phyloP scores from a whole-genome alignment of 495 filamentous ascomycete genomes.

The Aspergillus olivimuriae region DNA sequence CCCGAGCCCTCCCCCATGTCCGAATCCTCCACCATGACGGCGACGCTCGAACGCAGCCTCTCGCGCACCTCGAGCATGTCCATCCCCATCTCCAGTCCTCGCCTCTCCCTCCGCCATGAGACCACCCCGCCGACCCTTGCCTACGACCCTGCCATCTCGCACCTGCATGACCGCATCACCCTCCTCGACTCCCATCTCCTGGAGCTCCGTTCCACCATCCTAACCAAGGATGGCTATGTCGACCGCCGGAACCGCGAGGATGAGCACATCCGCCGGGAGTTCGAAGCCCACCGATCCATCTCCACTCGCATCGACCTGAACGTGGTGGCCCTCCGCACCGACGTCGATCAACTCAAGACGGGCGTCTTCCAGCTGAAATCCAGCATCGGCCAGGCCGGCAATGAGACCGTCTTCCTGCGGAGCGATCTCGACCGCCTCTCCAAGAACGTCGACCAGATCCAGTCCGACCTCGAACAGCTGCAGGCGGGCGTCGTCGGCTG shows the following conservation, averaged over 20 bases:
- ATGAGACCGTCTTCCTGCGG: conserved; percentile 33
- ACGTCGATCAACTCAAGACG: conserved; percentile 34
- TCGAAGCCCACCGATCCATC: conserved; percentile 29
- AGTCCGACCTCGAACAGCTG: conserved; percentile 27
- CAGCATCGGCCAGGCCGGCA: conserved; percentile 26
- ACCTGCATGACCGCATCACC: conserved; percentile 34
- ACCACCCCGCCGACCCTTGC: conserved; percentile 22
- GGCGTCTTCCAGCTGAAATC: conserved; percentile 31
- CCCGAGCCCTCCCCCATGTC: too few species aligned
- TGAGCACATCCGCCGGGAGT: conserved; percentile 36
- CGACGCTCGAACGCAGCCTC: conserved; percentile 35
- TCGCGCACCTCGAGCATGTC: conserved; percentile 36
- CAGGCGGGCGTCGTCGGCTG: conserved; percentile 30
- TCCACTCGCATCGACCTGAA: conserved; percentile 36
- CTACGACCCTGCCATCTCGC: conserved; percentile 27
- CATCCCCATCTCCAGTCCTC: conserved; percentile 34
- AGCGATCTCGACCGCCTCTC: conserved; percentile 34
- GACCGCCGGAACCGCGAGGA: conserved; percentile 40
- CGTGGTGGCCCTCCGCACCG: conserved; percentile 30
- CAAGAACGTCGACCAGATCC: conserved; percentile 35
- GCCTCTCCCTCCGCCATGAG: conserved; percentile 30
- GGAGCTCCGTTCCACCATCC: conserved; percentile 29
- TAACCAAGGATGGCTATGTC: conserved; percentile 36
- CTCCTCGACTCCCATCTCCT: conserved; percentile 34
- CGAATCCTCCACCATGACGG: conserved; percentile 29